Evolutionary conservation across 2,329 filamentous ascomycete genomes (phyloP).

Genomic region (Alternaria viburni): DNA sequence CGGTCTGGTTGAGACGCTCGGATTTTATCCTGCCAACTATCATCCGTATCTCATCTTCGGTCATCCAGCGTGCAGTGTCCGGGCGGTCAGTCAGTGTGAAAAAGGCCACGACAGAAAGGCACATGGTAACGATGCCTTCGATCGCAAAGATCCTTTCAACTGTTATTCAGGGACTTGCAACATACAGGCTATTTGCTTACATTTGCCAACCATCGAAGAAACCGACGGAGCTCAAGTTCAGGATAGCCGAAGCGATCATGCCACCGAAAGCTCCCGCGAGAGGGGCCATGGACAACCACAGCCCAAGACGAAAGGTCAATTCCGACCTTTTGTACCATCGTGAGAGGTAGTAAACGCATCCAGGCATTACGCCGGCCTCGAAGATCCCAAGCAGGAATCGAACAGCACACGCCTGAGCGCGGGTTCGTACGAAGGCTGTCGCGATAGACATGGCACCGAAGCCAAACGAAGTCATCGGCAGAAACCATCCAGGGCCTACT

Average conservation of each 20-base stretch:
- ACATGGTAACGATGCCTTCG: slow-evolving; percentile 67
- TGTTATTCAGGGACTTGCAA: neutral
- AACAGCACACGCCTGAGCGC: slow-evolving; percentile 61
- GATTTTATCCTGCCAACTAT: slow-evolving; percentile 69
- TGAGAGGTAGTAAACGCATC: slow-evolving; percentile 73
- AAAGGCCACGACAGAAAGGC: slow-evolving; percentile 63
- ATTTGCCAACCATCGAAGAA: slow-evolving; percentile 65
- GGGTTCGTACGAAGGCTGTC: slow-evolving; percentile 66
- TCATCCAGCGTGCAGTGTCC: slow-evolving; percentile 68
- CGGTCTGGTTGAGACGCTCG: slow-evolving; percentile 65
- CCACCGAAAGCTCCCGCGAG: slow-evolving; percentile 73
- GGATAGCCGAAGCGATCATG: slow-evolving; percentile 64
- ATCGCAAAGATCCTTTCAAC: slow-evolving; percentile 63
- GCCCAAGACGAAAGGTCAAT: slow-evolving; percentile 66
- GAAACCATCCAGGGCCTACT: slow-evolving; percentile 68
- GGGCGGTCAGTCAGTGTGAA: slow-evolving; percentile 70
- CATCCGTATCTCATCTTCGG: slow-evolving; percentile 65
- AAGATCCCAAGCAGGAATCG: slow-evolving; percentile 69
- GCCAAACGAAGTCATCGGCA: slow-evolving; percentile 64
- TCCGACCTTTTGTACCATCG: slow-evolving; percentile 73
- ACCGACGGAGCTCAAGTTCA: slow-evolving; percentile 64
- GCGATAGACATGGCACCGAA: slow-evolving; percentile 68
- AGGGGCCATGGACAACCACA: slow-evolving; percentile 72
- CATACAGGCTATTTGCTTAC: slow-evolving; percentile 28
- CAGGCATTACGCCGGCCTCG: slow-evolving; percentile 73